Percentiles rank a stretch among this genome's conserved stretches.
phyloP scores from a whole-genome alignment of 768 basidiomycete species.

The Mycena albidolilacea region DNA sequence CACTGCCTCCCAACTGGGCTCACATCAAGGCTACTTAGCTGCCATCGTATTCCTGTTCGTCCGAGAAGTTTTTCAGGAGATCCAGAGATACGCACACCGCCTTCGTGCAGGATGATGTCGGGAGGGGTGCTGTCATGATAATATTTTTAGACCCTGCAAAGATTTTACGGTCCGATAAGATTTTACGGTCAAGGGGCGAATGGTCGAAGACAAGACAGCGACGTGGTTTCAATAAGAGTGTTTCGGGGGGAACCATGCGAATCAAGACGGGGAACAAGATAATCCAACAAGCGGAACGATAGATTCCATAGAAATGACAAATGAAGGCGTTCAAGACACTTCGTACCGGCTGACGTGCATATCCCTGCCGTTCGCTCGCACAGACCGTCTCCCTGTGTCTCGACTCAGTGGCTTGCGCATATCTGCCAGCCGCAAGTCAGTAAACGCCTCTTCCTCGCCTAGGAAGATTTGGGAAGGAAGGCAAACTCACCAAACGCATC shows the following conservation, averaged over 20 bases:
- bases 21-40: no score
- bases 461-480: slow-evolving; percentile 1
- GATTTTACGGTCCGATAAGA: no score
- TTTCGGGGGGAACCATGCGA: no score
- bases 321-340: slow-evolving; percentile 49
- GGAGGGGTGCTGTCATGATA: no score
- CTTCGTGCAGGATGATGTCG: no score
- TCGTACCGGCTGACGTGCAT: slow-evolving; percentile 59
- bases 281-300: background rate
- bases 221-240: no score
- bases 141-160: no score
- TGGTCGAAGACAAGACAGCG: no score
- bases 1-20: background rate
- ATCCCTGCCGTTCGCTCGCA: slow-evolving; percentile 65
- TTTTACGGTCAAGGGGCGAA: no score
- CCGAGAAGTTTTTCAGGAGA: no score
- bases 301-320: background rate
- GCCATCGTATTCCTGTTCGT: no score
- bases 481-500: slow-evolving; percentile 88
- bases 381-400: slow-evolving; percentile 60
- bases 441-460: background rate
- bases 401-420: slow-evolving; percentile 68
- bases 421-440: slow-evolving; percentile 49
- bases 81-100: no score
- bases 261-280: background rate